phyloP scores from a whole-genome alignment of 352 stramenopile genomes.

The Globisporangium yorkense region DNA sequence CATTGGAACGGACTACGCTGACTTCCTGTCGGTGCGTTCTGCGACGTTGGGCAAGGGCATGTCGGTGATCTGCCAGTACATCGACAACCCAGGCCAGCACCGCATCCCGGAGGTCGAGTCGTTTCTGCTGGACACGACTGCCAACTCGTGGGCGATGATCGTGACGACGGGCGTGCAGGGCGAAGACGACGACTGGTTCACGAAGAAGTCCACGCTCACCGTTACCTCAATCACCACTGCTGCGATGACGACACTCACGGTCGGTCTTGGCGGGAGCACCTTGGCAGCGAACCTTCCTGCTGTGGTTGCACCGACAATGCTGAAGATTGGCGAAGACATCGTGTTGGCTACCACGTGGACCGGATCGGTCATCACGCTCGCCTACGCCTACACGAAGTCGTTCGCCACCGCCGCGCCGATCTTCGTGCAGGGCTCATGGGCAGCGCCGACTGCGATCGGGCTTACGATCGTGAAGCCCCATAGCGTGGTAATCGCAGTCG shows the following conservation, averaged over 20 bases:
- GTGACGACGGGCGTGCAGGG: constrained; percentile 36
- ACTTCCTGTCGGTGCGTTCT: constrained; percentile 16
- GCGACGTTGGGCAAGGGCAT: constrained; percentile 17
- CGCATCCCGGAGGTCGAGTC: constrained; percentile 41
- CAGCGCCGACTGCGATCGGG: constrained; percentile 4
- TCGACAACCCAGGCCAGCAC: constrained; percentile 43
- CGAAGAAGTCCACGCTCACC: constrained; percentile 18
- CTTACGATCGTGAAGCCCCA: background rate
- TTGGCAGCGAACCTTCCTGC: background rate
- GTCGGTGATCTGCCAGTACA: constrained; percentile 51
- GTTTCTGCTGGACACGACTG: constrained; percentile 13
- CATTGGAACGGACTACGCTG: constrained; percentile 4
- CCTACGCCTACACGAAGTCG: constrained; percentile 22
- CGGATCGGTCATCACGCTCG: too few species aligned
- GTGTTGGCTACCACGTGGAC: too few species aligned
- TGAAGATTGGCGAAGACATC: constrained; percentile 26
- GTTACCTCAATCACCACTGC: background rate
- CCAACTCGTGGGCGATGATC: constrained; percentile 13
- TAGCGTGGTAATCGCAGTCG: constrained; percentile 3
- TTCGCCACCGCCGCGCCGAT: constrained; percentile 9
- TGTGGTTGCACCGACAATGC: background rate
- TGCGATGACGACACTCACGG: too few species aligned
- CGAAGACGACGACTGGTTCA: constrained; percentile 53
- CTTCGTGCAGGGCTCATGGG: constrained; percentile 10
- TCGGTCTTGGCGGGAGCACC: background rate